Conservation (phyloP, 192 early-diverging fungal species). For the Phycomyces nitens region DNA sequence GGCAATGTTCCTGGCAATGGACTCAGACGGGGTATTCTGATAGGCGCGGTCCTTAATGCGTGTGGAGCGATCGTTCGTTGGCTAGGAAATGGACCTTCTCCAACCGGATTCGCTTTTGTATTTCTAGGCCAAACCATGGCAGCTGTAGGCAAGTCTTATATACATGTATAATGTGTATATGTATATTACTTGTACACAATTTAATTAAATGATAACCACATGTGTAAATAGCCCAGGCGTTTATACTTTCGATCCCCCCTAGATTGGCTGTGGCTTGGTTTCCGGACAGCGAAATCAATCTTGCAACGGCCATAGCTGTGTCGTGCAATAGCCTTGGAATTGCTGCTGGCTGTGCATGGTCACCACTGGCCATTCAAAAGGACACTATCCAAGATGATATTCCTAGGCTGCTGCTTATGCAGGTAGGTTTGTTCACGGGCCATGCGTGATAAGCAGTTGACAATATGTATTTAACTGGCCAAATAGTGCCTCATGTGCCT, state of each 20-base stretch:
- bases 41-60: conserved; percentile 39
- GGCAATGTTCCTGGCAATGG: conserved; percentile 21
- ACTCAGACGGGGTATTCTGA: conserved; percentile 30
- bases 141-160: conserved; percentile 28
- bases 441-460: neutral
- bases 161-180: too few species aligned
- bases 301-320: conserved; percentile 40
- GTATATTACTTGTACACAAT: too few species aligned
- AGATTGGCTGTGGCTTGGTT: conserved; percentile 41
- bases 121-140: conserved; percentile 35
- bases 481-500: conserved; percentile 15
- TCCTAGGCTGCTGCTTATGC: conserved; percentile 30
- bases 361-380: conserved; percentile 35
- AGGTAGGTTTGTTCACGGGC: conserved; percentile 16
- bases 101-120: conserved; percentile 30
- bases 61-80: conserved; percentile 29
- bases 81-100: conserved; percentile 30
- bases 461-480: too few species aligned
- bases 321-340: conserved; percentile 41
- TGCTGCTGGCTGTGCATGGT: conserved; percentile 39
- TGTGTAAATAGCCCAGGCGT: conserved; percentile 29
- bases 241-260: conserved; percentile 35
- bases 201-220: too few species aligned
- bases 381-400: conserved; percentile 32
- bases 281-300: conserved; percentile 37